Percentiles rank a stretch among this genome's conserved stretches.
These are phyloP conservation scores for Cutaneotrichosporon sp. DNA, from an alignment of 1,284 basidiomycete genomes.

Conservation along the genomic window DNA sequence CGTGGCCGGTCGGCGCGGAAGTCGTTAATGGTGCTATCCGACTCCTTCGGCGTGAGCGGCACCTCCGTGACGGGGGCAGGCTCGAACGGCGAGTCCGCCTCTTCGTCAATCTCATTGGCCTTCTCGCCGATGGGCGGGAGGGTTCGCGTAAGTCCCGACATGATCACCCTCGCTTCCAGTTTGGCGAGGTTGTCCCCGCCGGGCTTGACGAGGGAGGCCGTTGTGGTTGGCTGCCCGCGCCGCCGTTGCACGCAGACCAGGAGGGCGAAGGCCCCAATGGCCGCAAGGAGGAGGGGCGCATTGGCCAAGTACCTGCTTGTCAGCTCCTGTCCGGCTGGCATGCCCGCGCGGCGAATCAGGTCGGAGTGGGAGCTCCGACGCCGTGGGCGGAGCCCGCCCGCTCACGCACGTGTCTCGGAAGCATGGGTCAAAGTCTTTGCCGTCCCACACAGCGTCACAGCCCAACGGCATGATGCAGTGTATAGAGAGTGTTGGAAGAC, in stretches of 20 bases:
- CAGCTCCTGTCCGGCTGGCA: no score
- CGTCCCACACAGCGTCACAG: conserved; percentile 45
- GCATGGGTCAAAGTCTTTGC: conserved; percentile 48
- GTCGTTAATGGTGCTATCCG: conserved; percentile 28
- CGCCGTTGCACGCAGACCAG: background rate
- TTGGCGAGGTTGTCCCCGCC: conserved; percentile 29
- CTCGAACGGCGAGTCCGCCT: background rate
- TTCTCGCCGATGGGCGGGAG: background rate
- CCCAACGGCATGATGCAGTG: background rate
- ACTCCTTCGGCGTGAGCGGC: conserved; percentile 19
- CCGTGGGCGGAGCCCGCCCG: no score
- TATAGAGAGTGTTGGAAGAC: no score
- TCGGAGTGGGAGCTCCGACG: no score
- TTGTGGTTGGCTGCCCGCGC: background rate
- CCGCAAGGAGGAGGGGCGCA: conserved; percentile 34
- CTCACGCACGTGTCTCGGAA: conserved; percentile 44
- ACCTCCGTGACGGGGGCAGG: background rate
- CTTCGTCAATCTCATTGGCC: background rate
- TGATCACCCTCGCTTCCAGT: conserved; percentile 40
- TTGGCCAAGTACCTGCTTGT: conserved; percentile 32
- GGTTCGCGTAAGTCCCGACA: conserved; percentile 27
- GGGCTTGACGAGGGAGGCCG: conserved; percentile 23
- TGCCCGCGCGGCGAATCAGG: no score
- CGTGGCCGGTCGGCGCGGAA: conserved; percentile 20
- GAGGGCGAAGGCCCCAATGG: conserved; percentile 20